Evolutionary conservation across 176 grass and related monocot genomes (phyloP), one percentile per base, ranked within the genome.

Genomic region (Triticum urartu): DNA sequence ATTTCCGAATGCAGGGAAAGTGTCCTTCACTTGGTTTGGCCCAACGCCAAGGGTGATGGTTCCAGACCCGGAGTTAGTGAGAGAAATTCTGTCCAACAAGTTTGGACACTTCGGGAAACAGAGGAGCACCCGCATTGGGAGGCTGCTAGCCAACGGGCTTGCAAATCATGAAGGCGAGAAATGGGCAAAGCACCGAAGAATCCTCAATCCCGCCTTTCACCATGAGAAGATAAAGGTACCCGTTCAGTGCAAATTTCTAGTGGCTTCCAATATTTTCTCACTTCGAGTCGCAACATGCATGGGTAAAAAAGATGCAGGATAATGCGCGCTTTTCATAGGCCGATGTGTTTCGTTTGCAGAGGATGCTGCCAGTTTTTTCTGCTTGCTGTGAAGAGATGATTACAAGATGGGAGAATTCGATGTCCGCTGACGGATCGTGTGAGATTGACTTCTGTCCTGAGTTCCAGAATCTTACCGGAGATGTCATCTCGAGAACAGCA

Each of bases 361-460:
- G 60, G 40, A 95, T 92, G 90, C 35, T 93, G 17, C 94, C 89
- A 24, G 80, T 84, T 67, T 94, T 97, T 81, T 75, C 80, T 76
- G 38, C 56, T 20, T 92, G 94, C 28, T 94, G 87, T 17, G 48
- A 65, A 8, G 89, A 97, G 39, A 64, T 94, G 86, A 80, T 92
- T 78, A 36, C 72, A 70, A 63, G 2, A 59, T 59, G 54, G 54
- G 54, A 21, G 54, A 59, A 21, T 21, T 59, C 18, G 6, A 59
- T 59, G 54, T 59, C 54, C 17, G 2, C 54, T 9, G 18, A 59
- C 20, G 54, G 54, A 1, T 8, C 20, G 3, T 86, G 63, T 61
- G 91, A 97, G 87, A 22, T 93, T n/a, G 89, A 97, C 48, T 24
- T 96, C 69, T 92, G 87, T 85, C 78, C 85, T 35, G 89, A 96